A percentile compares a stretch with the other conserved stretches of the same genome.
phyloP scores from a whole-genome alignment of 192 early-diverging fungal genomes.

The Thamnidium elegans region DNA sequence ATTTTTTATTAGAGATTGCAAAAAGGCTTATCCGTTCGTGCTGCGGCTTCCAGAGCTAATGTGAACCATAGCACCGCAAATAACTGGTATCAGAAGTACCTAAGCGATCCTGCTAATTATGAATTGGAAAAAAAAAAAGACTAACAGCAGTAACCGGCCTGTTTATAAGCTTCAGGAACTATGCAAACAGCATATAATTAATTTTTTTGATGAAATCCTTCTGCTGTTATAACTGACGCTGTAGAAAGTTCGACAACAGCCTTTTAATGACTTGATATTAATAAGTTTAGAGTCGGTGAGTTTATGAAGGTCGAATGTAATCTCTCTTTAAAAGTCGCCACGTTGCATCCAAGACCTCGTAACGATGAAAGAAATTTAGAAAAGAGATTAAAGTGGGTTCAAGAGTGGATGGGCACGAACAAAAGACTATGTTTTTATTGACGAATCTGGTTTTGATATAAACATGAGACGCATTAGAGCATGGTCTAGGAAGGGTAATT shows the following conservation, averaged over 20 bases:
- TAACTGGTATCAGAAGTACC: background rate
- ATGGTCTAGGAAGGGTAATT: background rate
- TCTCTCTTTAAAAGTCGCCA: conserved; percentile 12
- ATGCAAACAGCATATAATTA: background rate
- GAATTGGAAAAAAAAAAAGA: background rate
- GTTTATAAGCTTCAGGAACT: background rate
- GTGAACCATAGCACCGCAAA: background rate
- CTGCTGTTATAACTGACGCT: background rate
- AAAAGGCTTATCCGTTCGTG: background rate
- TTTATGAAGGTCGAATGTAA: conserved; percentile 18
- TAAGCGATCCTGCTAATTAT: background rate
- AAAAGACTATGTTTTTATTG: conserved; percentile 20
- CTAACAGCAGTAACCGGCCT: no score
- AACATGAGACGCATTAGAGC: conserved; percentile 17
- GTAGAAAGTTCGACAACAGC: background rate
- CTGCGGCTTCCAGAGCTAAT: background rate
- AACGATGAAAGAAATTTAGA: background rate
- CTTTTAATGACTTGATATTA: background rate
- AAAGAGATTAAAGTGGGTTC: no score
- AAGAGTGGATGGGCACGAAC: conserved; percentile 9
- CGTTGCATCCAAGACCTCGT: background rate
- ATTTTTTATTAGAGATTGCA: background rate
- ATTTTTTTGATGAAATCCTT: background rate
- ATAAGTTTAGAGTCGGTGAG: conserved; percentile 10
- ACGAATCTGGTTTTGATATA: conserved; percentile 25